Conservation (phyloP, 805 yeast genomes). For the Ogataea trehaloabstinens region DNA sequence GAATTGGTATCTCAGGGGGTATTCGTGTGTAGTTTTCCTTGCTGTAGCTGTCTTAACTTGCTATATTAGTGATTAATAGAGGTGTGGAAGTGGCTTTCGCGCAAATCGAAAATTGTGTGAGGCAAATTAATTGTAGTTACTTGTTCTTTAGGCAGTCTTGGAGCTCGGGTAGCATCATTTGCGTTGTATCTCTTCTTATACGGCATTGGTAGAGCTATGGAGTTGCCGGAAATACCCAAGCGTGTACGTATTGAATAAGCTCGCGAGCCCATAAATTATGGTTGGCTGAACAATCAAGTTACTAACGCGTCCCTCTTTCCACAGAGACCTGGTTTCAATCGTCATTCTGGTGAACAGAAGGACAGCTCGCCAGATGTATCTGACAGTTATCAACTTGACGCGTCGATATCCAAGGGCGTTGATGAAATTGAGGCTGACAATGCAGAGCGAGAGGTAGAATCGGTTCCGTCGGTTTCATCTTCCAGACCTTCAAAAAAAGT, state of each 20-base stretch:
- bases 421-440: too few relatives aligned
- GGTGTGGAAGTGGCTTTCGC: too few relatives aligned
- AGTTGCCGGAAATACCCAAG: constrained; percentile 20
- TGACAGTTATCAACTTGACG: too few relatives aligned
- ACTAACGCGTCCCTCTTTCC: constrained; percentile 8
- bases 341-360: constrained; percentile 5
- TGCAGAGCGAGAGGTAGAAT: not conserved
- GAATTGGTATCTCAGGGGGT: too few relatives aligned
- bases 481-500: not conserved
- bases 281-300: not conserved
- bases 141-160: too few relatives aligned
- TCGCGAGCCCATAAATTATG: not conserved
- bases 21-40: constrained; percentile 4
- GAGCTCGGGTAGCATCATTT: too few relatives aligned
- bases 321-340: constrained; percentile 4
- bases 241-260: constrained; percentile 17
- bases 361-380: not conserved
- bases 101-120: too few relatives aligned
- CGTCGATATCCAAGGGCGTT: too few relatives aligned
- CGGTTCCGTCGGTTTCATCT: not conserved
- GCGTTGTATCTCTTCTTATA: too few relatives aligned
- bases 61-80: too few relatives aligned
- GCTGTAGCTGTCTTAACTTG: too few relatives aligned
- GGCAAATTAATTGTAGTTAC: too few relatives aligned
- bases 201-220: constrained; percentile 19